These are phyloP conservation scores for Paratinospora sagittata DNA, from an alignment of 164 flowering plant genomes.

Conservation along the genomic window DNA sequence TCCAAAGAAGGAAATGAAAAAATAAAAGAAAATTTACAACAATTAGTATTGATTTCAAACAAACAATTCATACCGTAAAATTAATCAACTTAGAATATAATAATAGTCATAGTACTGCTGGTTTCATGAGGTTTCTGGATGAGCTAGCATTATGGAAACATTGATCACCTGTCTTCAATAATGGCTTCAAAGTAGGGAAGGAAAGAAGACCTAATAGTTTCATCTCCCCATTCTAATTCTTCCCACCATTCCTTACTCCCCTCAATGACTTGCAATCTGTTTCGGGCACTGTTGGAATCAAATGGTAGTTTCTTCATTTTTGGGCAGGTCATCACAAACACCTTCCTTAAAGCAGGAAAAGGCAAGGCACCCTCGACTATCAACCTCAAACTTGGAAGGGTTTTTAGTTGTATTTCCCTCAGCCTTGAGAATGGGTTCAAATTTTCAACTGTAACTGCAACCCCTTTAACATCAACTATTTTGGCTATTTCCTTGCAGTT, in stretches of 20 bases:
- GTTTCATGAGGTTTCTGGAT: no score
- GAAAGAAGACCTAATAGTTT: neutral
- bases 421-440: conserved; percentile 7
- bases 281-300: neutral
- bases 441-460: neutral
- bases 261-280: neutral
- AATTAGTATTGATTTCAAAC: no score
- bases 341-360: conserved; percentile 3
- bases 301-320: conserved; percentile 17
- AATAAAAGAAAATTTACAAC: no score
- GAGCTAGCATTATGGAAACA: no score
- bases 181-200: neutral
- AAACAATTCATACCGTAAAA: no score
- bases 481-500: no score
- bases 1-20: no score
- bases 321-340: neutral
- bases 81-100: no score
- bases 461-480: neutral
- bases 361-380: conserved; percentile 10
- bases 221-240: conserved; percentile 12
- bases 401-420: neutral
- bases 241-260: conserved; percentile 13
- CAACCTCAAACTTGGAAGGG: conserved; percentile 9
- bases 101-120: no score
- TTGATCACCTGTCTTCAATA: no score